phyloP scores from a whole-genome alignment of 345 rosid species.

The Sisymbrium altissimum region DNA sequence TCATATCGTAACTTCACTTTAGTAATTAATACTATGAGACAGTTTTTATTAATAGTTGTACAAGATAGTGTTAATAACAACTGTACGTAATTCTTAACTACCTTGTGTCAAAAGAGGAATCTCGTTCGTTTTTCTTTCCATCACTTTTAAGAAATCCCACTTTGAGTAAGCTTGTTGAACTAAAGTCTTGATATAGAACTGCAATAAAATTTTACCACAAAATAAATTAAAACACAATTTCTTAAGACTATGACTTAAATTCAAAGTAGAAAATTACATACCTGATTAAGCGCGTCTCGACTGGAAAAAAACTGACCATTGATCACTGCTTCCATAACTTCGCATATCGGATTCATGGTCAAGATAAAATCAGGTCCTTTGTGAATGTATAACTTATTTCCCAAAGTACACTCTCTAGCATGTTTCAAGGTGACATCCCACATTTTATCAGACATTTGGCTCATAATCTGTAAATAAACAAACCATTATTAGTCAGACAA shows the following conservation, averaged over 20 bases:
- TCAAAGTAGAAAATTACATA: slow-evolving; percentile 23
- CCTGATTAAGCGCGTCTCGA: slow-evolving; percentile 43
- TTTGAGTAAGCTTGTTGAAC: slow-evolving; percentile 54
- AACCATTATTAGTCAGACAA: neutral
- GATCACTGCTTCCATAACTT: slow-evolving; percentile 47
- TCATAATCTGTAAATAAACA: slow-evolving; percentile 50
- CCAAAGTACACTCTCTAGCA: slow-evolving; percentile 65
- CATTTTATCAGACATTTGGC: slow-evolving; percentile 69
- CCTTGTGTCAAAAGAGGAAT: slow-evolving; percentile 57
- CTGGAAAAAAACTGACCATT: slow-evolving; percentile 40
- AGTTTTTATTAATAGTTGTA: neutral
- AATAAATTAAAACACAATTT: neutral
- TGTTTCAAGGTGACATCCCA: slow-evolving; percentile 79
- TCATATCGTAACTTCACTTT: neutral
- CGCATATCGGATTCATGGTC: slow-evolving; percentile 66
- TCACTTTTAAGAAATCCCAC: slow-evolving; percentile 51
- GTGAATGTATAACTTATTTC: slow-evolving; percentile 47
- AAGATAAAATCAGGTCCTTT: slow-evolving; percentile 34
- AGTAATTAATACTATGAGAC: neutral
- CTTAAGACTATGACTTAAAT: neutral
- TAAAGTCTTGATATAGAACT: slow-evolving; percentile 48
- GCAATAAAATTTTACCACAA: slow-evolving; percentile 1
- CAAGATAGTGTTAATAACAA: neutral
- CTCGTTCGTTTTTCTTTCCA: slow-evolving; percentile 43
- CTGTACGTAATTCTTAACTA: slow-evolving; percentile 15